These are phyloP conservation scores for Fusarium algeriense DNA, from an alignment of 2,329 filamentous ascomycete species.

Conservation along the genomic window DNA sequence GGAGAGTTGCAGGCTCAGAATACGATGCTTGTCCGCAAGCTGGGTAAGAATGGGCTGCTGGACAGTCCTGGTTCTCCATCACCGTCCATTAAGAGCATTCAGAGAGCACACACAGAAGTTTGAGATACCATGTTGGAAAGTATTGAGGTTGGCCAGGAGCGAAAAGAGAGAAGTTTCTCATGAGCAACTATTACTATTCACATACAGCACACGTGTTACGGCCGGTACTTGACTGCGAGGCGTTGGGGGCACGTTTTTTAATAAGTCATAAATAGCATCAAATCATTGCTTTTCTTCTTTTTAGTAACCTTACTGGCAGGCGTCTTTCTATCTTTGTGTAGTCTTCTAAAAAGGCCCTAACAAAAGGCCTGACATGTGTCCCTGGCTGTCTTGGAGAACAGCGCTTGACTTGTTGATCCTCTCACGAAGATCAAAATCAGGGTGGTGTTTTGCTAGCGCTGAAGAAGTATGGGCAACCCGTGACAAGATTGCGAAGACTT, in stretches of 20 bases:
- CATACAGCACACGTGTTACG: conserved; percentile 23
- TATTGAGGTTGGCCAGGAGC: not conserved
- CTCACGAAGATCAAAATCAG: conserved; percentile 22
- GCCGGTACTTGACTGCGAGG: conserved; percentile 33
- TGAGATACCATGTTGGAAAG: not conserved
- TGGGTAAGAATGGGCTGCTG: conserved; percentile 62
- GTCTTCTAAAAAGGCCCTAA: conserved; percentile 28
- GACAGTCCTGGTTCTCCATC: conserved; percentile 56
- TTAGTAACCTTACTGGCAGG: not conserved
- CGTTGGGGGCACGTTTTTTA: conserved; percentile 30
- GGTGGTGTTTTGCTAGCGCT: conserved; percentile 48
- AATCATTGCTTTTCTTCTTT: conserved; percentile 25
- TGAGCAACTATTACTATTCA: conserved; percentile 5
- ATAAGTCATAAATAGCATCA: conserved; percentile 18
- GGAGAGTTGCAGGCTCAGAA: conserved; percentile 71
- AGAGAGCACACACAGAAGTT: conserved; percentile 19
- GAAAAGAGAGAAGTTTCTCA: not conserved
- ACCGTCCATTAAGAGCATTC: conserved; percentile 39
- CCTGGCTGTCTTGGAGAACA: conserved; percentile 11
- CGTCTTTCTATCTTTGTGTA: not conserved
- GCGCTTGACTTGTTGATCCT: conserved; percentile 18
- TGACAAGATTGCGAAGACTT: conserved; percentile 73
- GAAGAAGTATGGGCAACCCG: conserved; percentile 58
- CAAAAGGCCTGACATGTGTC: conserved; percentile 50
- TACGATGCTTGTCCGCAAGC: conserved; percentile 66